Evolutionary conservation across 805 yeast genomes (phyloP).

Genomic region (Diddensiella santjacobensis): DNA sequence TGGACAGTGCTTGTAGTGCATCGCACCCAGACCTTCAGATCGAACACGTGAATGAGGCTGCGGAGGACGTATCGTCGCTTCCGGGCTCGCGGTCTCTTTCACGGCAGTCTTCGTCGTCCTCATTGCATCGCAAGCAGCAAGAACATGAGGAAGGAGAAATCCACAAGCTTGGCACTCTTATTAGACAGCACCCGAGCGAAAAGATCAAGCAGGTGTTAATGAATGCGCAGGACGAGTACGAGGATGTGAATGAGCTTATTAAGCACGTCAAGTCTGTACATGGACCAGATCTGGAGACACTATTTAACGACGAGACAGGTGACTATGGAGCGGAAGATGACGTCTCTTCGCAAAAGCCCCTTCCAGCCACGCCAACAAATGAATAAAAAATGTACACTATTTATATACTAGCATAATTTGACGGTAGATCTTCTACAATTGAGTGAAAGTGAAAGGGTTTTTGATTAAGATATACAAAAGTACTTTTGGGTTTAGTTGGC

Average conservation of each 20-base stretch:
- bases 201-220: neutral
- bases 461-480: neutral
- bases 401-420: neutral
- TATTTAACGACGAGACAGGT: neutral
- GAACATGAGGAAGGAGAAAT: constrained; percentile 92
- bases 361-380: neutral
- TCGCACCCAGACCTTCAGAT: constrained; percentile 23
- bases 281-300: neutral
- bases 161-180: constrained; percentile 79
- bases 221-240: neutral
- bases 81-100: constrained; percentile 9
- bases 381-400: neutral
- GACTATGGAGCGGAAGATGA: neutral
- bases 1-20: neutral
- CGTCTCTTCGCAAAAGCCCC: neutral
- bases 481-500: neutral
- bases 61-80: neutral
- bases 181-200: constrained; percentile 50
- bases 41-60: constrained; percentile 4
- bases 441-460: too few relatives aligned
- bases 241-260: neutral
- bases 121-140: constrained; percentile 63
- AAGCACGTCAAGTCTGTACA: neutral
- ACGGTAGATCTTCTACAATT: too few relatives aligned
- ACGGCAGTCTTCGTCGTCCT: constrained; percentile 28